Conservation (phyloP, 768 basidiomycete genomes). For the Pleurotus eryngii region DNA sequence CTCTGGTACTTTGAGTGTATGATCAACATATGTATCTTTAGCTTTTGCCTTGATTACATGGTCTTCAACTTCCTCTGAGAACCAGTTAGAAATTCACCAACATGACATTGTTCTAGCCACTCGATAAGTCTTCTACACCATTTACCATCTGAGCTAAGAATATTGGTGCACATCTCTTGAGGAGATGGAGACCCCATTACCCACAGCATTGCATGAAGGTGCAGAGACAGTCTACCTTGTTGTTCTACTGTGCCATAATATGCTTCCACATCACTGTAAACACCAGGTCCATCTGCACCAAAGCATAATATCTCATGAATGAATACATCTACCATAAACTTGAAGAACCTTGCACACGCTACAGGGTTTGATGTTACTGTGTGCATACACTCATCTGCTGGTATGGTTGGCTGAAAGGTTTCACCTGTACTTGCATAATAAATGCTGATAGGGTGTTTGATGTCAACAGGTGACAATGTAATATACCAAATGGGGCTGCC, state of each 20-base stretch:
- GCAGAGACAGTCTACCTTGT: not conserved
- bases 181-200: not conserved
- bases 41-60: not conserved
- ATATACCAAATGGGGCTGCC: no score
- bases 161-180: not conserved
- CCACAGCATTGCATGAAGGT: not conserved
- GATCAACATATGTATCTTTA: constrained; percentile 15
- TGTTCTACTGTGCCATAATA: not conserved
- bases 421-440: not conserved
- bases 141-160: not conserved
- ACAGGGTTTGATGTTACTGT: no score
- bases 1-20: constrained; percentile 18
- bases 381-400: not conserved
- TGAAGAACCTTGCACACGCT: no score
- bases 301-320: not conserved
- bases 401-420: not conserved
- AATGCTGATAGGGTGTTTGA: not conserved
- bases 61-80: constrained; percentile 14
- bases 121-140: constrained; percentile 19
- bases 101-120: constrained; percentile 29
- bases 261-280: not conserved
- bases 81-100: constrained; percentile 27
- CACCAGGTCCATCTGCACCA: not conserved
- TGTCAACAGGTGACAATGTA: no score
- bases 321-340: not conserved